Conservation (phyloP, 495 filamentous ascomycete species). For the Corynascus novoguineensis region DNA sequence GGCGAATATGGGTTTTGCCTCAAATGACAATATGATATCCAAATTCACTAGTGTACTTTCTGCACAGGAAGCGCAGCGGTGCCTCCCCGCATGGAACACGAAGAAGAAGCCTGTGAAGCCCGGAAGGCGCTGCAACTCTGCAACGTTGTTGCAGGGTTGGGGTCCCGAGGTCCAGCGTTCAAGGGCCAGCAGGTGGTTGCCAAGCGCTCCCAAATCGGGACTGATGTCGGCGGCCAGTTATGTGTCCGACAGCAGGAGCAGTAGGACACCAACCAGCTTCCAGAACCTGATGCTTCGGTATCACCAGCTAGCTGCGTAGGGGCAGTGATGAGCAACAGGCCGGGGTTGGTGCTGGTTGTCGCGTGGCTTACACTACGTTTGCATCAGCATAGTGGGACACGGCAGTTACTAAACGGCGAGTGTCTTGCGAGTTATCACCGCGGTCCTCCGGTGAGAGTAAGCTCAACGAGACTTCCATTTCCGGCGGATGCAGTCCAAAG, state of each 20-base stretch:
- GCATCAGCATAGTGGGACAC: constrained; percentile 12
- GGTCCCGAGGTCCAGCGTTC: not conserved
- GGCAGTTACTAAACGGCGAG: constrained; percentile 7
- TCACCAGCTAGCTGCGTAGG: not conserved
- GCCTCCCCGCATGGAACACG: not conserved
- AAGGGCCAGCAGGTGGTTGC: not conserved
- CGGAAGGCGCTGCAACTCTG: not conserved
- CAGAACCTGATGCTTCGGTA: not conserved
- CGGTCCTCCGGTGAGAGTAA: not conserved
- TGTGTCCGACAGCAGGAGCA: constrained; percentile 1
- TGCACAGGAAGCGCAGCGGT: not conserved
- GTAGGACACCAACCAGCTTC: not conserved
- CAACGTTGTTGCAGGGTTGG: not conserved
- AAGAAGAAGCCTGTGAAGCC: not conserved
- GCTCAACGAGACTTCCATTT: not conserved
- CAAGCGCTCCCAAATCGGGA: not conserved
- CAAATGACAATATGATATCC: no score
- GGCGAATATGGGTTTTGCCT: no score
- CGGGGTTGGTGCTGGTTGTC: not conserved
- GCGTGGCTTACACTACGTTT: constrained; percentile 10
- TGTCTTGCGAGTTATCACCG: constrained; percentile 9
- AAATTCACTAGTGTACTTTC: no score
- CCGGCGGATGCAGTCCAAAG: not conserved
- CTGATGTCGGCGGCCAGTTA: constrained; percentile 5
- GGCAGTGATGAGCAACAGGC: not conserved